Percentiles rank a stretch among this genome's conserved stretches.
Conservation (phyloP, 768 basidiomycete species). For the Termitomyces sp. region DNA sequence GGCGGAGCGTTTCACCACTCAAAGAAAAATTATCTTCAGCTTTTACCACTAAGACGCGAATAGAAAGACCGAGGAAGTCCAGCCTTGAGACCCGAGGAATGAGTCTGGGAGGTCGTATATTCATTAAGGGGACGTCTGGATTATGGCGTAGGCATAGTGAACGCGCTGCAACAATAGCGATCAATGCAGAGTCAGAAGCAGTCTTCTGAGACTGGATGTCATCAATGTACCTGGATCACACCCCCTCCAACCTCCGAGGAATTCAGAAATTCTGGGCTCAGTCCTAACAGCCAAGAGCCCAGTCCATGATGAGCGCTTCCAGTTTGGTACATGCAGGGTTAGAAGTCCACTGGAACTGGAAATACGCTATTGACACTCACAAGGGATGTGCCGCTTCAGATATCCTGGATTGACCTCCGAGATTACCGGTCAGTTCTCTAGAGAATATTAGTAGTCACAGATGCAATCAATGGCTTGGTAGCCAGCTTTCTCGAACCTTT, state of each 20-base stretch:
- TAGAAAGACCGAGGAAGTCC: conserved; percentile 70
- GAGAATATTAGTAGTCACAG: conserved; percentile 78
- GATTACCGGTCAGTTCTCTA: conserved; percentile 63
- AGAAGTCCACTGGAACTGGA: conserved; percentile 75
- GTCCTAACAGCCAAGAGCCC: conserved; percentile 78
- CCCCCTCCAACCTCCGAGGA: conserved; percentile 73
- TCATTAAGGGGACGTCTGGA: conserved; percentile 43
- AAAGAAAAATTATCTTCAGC: conserved; percentile 62
- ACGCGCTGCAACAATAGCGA: conserved; percentile 79
- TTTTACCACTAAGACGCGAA: conserved; percentile 64
- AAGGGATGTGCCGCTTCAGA: conserved; percentile 60
- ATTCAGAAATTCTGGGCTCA: conserved; percentile 61
- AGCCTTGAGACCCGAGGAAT: conserved; percentile 75
- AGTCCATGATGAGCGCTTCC: conserved; percentile 85
- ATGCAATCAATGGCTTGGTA: conserved; percentile 87
- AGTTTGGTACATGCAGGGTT: conserved; percentile 92
- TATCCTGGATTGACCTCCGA: conserved; percentile 83
- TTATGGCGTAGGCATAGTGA: conserved; percentile 44
- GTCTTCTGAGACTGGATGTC: conserved; percentile 48
- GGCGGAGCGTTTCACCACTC: conserved; percentile 52
- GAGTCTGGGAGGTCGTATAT: conserved; percentile 87
- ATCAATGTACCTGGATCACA: conserved; percentile 58
- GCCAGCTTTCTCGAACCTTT: conserved; percentile 74
- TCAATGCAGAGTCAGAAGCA: conserved; percentile 79
- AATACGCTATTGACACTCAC: conserved; percentile 27